Evolutionary conservation across 768 basidiomycete species (phyloP).

Genomic region (Hygrophoropsis aurantiaca): DNA sequence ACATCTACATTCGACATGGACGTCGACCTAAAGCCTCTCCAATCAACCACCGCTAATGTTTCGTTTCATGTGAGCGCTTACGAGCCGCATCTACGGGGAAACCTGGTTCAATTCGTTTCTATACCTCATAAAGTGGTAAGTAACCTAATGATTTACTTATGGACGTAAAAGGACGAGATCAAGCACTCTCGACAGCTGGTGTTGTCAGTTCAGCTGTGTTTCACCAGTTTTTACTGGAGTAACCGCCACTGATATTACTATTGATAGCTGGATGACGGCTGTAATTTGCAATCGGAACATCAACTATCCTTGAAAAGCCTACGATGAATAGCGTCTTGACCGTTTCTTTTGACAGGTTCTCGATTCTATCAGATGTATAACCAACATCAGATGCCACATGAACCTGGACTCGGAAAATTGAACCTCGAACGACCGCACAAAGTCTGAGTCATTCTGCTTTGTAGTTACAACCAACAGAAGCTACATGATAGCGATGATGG

Average conservation of each 20-base stretch:
- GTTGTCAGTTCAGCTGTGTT: constrained; percentile 16
- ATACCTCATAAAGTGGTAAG: constrained; percentile 6
- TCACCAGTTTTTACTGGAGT: constrained; percentile 7
- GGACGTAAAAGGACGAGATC: constrained; percentile 17
- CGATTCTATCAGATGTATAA: no score
- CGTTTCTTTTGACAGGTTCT: neutral
- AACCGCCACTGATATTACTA: constrained; percentile 15
- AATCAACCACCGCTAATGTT: neutral
- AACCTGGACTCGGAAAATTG: no score
- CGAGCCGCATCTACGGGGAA: neutral
- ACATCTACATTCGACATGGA: neutral
- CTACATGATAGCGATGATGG: no score
- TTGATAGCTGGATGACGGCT: constrained; percentile 21
- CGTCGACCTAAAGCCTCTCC: neutral
- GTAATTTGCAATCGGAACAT: constrained; percentile 29
- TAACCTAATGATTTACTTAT: neutral
- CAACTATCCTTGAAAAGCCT: neutral
- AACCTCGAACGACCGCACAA: no score
- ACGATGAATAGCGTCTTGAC: neutral
- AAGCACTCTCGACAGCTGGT: constrained; percentile 20
- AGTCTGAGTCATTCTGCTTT: no score
- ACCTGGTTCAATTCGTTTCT: neutral
- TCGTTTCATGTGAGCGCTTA: neutral
- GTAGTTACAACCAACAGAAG: no score
- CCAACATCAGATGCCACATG: no score